Evolutionary conservation across 2,329 filamentous ascomycete species (phyloP).

Genomic region (Trichoderma citrinoviride): DNA sequence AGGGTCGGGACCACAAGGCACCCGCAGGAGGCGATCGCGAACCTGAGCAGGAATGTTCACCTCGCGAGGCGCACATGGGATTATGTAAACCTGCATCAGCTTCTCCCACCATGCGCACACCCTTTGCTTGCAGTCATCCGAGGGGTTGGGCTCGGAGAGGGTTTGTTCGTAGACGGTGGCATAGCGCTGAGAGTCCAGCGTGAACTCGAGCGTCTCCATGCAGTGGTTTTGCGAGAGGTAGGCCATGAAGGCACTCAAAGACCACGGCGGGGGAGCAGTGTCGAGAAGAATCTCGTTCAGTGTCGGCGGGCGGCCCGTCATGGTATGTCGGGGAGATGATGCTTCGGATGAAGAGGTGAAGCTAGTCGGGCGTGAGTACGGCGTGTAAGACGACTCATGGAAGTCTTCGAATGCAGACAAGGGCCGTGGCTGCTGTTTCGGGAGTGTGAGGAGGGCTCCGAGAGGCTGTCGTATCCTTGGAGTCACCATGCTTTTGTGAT

Average conservation of each 20-base stretch:
- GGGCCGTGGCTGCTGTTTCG: conserved; percentile 45
- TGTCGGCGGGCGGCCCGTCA: conserved; percentile 55
- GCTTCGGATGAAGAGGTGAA: conserved; percentile 46
- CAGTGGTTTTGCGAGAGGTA: conserved; percentile 97
- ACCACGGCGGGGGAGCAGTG: conserved; percentile 82
- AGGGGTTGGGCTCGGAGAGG: conserved; percentile 39
- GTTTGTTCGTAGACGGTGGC: conserved; percentile 54
- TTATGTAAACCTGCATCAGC: conserved; percentile 85
- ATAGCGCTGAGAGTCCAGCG: conserved; percentile 88
- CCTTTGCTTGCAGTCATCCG: conserved; percentile 55
- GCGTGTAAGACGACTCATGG: conserved; percentile 40
- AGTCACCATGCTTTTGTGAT: conserved; percentile 42
- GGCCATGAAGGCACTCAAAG: conserved; percentile 88
- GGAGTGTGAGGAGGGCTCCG: conserved; percentile 43
- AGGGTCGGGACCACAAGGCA: conserved; percentile 56
- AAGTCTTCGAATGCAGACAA: conserved; percentile 47
- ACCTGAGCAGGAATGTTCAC: conserved; percentile 87
- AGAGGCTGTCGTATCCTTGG: conserved; percentile 46
- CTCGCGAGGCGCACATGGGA: conserved; percentile 78
- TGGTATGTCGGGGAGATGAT: conserved; percentile 35
- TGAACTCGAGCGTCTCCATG: conserved; percentile 93
- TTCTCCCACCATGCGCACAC: conserved; percentile 82
- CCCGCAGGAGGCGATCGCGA: conserved; percentile 71
- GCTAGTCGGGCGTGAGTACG: conserved; percentile 50
- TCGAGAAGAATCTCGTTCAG: conserved; percentile 87